Evolutionary conservation across 352 stramenopile species (phyloP).

Genomic region (Phytophthora ramorum): DNA sequence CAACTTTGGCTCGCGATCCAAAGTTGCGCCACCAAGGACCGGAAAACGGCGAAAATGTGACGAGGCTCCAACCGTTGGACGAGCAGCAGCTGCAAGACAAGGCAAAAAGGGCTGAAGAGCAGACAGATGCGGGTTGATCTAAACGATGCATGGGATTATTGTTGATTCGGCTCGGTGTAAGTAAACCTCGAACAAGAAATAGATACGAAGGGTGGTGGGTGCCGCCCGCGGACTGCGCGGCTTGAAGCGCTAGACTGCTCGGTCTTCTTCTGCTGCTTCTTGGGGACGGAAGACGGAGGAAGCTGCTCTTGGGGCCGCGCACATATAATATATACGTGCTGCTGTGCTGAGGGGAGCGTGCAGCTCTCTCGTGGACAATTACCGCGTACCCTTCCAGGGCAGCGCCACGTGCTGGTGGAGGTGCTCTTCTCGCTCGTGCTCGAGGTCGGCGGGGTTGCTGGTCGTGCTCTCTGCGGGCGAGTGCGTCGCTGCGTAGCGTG

Average conservation of each 20-base stretch:
- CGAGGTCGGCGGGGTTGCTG: constrained; percentile 24
- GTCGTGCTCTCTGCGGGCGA: constrained; percentile 40
- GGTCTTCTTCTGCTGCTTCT: neutral
- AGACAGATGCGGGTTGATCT: neutral
- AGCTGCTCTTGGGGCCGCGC: constrained; percentile 3
- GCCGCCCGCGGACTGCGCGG: constrained; percentile 1
- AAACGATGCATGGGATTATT: neutral
- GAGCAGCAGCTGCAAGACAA: neutral
- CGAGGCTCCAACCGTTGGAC: constrained; percentile 18
- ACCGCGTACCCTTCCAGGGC: constrained; percentile 76
- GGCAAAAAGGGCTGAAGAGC: neutral
- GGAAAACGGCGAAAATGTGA: constrained; percentile 26
- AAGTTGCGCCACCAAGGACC: constrained; percentile 21
- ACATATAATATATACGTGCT: constrained; percentile 23
- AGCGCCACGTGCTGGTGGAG: constrained; percentile 73
- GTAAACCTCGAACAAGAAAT: constrained; percentile 8
- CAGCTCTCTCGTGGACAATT: neutral
- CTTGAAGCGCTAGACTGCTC: neutral
- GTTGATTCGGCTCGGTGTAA: constrained; percentile 12
- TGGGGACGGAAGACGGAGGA: neutral
- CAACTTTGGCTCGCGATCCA: constrained; percentile 16
- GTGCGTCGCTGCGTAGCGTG: constrained; percentile 59
- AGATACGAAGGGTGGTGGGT: constrained; percentile 6
- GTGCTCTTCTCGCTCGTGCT: constrained; percentile 52
- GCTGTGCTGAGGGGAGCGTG: neutral